Conservation (phyloP, 202 grass and related monocot genomes). For the Carex arenaria region DNA sequence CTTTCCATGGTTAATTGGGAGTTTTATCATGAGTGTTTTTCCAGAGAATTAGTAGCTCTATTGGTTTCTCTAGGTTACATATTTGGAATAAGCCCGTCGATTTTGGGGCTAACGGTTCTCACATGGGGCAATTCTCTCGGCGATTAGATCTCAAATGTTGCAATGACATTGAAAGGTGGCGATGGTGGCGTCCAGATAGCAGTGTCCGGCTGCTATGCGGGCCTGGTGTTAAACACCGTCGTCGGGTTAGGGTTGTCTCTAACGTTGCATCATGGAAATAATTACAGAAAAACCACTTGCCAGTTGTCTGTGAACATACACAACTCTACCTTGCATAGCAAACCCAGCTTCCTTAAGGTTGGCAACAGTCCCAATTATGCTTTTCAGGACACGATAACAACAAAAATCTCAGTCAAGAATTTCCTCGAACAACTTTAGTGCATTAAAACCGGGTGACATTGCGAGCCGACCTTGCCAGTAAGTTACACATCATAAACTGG, state of each 20-base stretch:
- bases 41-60: constrained; percentile 69
- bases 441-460: too few species aligned
- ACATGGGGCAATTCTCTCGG: constrained; percentile 91
- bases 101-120: constrained; percentile 79
- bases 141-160: constrained; percentile 60
- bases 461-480: too few species aligned
- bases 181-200: constrained; percentile 57
- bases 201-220: constrained; percentile 65
- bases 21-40: constrained; percentile 84
- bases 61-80: constrained; percentile 58
- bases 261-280: constrained; percentile 48
- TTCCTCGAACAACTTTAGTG: too few species aligned
- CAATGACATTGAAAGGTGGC: constrained; percentile 53
- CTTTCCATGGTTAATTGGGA: constrained; percentile 62
- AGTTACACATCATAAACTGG: too few species aligned
- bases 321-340: too few species aligned
- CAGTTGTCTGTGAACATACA: too few species aligned
- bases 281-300: too few species aligned
- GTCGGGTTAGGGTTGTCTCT: constrained; percentile 73
- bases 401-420: too few species aligned
- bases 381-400: too few species aligned
- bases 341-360: too few species aligned
- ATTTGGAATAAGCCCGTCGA: constrained; percentile 46
- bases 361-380: too few species aligned
- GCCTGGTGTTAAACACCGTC: constrained; percentile 74